Evolutionary conservation across 805 yeast species (phyloP), one percentile per base, ranked within the genome.

Genomic region (Jamesozyma lodderae): DNA sequence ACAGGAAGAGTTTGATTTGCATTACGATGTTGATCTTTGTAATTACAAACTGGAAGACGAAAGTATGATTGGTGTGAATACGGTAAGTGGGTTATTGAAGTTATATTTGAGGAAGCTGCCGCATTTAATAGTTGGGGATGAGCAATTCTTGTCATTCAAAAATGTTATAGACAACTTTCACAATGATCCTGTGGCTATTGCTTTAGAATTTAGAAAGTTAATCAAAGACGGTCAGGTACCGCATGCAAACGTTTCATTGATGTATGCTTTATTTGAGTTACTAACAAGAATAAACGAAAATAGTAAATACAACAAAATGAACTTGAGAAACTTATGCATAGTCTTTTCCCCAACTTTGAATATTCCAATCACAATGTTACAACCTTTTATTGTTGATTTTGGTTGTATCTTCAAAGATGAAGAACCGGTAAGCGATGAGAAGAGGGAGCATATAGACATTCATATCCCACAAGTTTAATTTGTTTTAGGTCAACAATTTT

Each of bases 21-120:
- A 71, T 4, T 71, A 72, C 41, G 96, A 88, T 55, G 65, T 83
- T 32, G 86, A 84, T 52, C 66, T 88, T 37, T 70, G 67, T 44
- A 59, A 61, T 26, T 49, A 63, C 56, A 48, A 50, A 18, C 42
- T 41, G 11, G 53, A 53, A 11, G 46, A 46, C 10, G 41, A 44
- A 13, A 37, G 27, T n/a, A 35, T 78, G 0, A 46, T 49, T 26
- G 96, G 88, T 58, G 79, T 84, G 22, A 87, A 90, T 58, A 81
- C 95, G 0, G 81, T 85, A 6, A 81, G 96, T 2, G 95, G 96
- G 0, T 63, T 90, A 31, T 64, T 90, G 46, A 90, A 90, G 55
- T 68, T 88, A 14, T 90, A 81, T 60, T 64, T 90, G 40, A 68
- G 97, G 44, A 86, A 79, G 39, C 59, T 90, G 38, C 86, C 94